phyloP scores from a whole-genome alignment of 768 basidiomycete species.

The Lanmaoa rubissima region DNA sequence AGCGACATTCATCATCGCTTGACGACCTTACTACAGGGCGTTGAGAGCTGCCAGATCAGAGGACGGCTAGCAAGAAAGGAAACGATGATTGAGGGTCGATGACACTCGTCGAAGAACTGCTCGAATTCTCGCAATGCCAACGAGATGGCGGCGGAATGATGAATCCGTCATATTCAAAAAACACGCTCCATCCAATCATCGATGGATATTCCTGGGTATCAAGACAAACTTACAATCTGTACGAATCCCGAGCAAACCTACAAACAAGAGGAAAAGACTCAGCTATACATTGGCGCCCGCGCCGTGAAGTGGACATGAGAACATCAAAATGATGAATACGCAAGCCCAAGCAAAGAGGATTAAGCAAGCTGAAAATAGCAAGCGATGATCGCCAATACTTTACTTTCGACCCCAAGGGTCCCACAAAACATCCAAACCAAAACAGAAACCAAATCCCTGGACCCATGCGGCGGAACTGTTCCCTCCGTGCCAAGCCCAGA shows the following conservation, averaged over 20 bases:
- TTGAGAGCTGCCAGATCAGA: no score
- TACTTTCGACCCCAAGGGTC: neutral
- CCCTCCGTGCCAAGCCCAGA: neutral
- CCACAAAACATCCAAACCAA: neutral
- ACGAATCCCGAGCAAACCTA: neutral
- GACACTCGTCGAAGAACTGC: no score
- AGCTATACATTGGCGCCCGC: neutral
- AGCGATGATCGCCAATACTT: neutral
- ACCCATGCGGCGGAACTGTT: neutral
- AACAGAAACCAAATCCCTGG: neutral
- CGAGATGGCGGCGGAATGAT: neutral
- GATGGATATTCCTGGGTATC: neutral
- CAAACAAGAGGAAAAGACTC: neutral
- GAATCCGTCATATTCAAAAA: neutral
- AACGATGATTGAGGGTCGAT: no score
- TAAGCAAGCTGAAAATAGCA: neutral
- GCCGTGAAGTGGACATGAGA: neutral
- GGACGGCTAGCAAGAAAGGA: no score
- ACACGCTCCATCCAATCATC: neutral
- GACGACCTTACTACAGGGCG: no score
- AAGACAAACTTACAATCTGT: neutral
- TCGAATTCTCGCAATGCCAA: neutral
- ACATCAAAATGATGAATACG: neutral
- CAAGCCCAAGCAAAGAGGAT: neutral
- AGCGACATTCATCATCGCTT: neutral